phyloP scores from a whole-genome alignment of 1,284 basidiomycete species.

The Exobasidium rhododendri region DNA sequence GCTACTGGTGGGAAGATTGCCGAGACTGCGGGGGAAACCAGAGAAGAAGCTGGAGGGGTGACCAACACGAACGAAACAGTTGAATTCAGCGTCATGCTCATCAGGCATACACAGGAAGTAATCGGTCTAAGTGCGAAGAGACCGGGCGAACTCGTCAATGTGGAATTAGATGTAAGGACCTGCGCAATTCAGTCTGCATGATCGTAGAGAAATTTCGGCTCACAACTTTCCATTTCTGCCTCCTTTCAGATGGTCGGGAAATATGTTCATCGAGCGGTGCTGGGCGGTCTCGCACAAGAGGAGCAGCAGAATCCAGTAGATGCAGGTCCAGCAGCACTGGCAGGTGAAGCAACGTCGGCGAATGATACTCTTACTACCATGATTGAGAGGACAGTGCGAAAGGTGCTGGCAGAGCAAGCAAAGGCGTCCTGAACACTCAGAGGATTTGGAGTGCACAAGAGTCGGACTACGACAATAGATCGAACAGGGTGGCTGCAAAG shows the following conservation, averaged over 20 bases:
- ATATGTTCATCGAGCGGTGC: constrained; percentile 48
- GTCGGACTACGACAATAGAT: too few species aligned
- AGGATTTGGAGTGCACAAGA: too few species aligned
- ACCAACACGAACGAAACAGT: constrained; percentile 34
- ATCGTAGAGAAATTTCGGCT: background rate
- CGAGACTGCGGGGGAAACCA: constrained; percentile 8
- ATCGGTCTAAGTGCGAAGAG: constrained; percentile 48
- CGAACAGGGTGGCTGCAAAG: too few species aligned
- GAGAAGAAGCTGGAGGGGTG: constrained; percentile 12
- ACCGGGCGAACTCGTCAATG: constrained; percentile 48
- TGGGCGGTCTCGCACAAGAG: constrained; percentile 15
- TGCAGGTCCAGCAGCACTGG: constrained; percentile 18
- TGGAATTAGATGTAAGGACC: constrained; percentile 48
- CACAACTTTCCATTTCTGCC: too few species aligned
- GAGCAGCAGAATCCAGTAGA: constrained; percentile 18
- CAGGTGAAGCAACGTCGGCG: constrained; percentile 17
- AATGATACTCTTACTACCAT: constrained; percentile 5
- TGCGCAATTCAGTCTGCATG: background rate
- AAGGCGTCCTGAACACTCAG: background rate
- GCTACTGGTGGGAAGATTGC: constrained; percentile 31
- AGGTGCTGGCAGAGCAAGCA: constrained; percentile 7
- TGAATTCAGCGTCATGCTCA: constrained; percentile 54
- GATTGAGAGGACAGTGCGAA: constrained; percentile 12
- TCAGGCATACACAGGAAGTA: constrained; percentile 53
- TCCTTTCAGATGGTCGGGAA: constrained; percentile 47